Base-by-base conservation (phyloP, 148 eudicot genomes). In the Arctostaphylos glauca region DNA sequence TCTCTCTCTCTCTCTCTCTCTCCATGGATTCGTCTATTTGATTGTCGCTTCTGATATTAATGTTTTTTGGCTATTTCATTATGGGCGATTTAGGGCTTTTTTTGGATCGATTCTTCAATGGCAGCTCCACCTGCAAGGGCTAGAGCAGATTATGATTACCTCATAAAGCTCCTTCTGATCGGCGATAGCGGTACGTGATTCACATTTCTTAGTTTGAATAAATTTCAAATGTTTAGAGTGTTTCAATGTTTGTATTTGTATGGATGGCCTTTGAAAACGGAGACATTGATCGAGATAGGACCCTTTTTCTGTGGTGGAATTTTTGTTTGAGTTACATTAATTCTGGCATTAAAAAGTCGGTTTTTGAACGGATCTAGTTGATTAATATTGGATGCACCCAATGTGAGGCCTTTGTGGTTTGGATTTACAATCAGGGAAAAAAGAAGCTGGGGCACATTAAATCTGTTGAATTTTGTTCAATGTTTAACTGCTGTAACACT, bases 81-180 rank as follows among this genome's bases (percentile, higher is more conserved):
- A 9, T 58, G 19, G 75, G 56, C 79, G 83, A 86, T 76, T 44
- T 81, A 78, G 81, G 89, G 84, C 74, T 70, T 70, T 41, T 9
- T 23, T 70, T 74, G 55, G 67, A 83, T 47, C 77, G 59, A 53
- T 60, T 85, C 44, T 89, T 86, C 81, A 87, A 94, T 94, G 98
- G 96, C 96, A 60, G 98, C 98, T 93, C 96, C 96, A 87, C 98
- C 95, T 84, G 90, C 90, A n/a, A 94, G 96, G 88, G 94, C 98
- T 83, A 90, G 98, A 74, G 98, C 98, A 56, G 98, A 94, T 85
- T 94, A 94, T 83, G 98, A 94, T 87, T 94, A 91, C 81, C 96
- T 94, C 84, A 90, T 92, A 86, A 94, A 94, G 86, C 94, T 94
- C 54, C 98, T 92, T 76, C 80, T 94, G 43, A 94, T 94, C 81